These are phyloP conservation scores for Clitopilus passeckerianus DNA, from an alignment of 768 basidiomycete species.

Conservation along the genomic window DNA sequence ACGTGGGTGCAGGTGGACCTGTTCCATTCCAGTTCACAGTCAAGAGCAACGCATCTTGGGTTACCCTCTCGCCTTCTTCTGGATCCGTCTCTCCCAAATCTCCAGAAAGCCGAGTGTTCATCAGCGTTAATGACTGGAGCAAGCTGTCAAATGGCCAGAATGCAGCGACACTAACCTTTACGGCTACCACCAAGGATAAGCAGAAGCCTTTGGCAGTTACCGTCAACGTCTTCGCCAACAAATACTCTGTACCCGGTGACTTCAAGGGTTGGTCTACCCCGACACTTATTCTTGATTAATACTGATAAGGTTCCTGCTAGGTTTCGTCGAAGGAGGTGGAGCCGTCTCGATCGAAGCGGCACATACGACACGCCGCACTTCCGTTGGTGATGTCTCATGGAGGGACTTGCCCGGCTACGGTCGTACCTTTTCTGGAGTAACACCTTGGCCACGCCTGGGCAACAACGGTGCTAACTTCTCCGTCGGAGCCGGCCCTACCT, in stretches of 20 bases:
- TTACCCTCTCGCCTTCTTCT: constrained; percentile 37
- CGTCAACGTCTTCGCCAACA: constrained; percentile 30
- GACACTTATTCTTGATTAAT: not conserved
- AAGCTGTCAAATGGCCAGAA: constrained; percentile 32
- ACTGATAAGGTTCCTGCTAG: constrained; percentile 16
- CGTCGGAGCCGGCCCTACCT: constrained; percentile 54
- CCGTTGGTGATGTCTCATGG: constrained; percentile 52
- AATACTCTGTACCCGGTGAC: constrained; percentile 29
- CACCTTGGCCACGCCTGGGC: constrained; percentile 48
- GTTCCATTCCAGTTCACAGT: constrained; percentile 51
- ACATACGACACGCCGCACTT: constrained; percentile 43
- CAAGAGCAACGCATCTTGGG: constrained; percentile 46
- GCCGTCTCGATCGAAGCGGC: constrained; percentile 64
- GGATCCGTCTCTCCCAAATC: constrained; percentile 43
- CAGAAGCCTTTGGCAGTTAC: constrained; percentile 28
- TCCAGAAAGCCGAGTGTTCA: constrained; percentile 50
- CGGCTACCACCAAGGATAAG: constrained; percentile 30
- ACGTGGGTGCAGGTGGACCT: constrained; percentile 59
- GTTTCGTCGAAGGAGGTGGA: constrained; percentile 62
- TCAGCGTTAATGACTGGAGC: constrained; percentile 54
- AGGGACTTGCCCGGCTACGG: constrained; percentile 57
- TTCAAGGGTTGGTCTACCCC: constrained; percentile 42
- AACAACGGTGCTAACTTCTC: constrained; percentile 51
- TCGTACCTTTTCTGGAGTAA: constrained; percentile 54
- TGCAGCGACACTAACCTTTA: constrained; percentile 39